Evolutionary conservation across 495 filamentous ascomycete species (phyloP).

Genomic region (Lepidopterella palustris): DNA sequence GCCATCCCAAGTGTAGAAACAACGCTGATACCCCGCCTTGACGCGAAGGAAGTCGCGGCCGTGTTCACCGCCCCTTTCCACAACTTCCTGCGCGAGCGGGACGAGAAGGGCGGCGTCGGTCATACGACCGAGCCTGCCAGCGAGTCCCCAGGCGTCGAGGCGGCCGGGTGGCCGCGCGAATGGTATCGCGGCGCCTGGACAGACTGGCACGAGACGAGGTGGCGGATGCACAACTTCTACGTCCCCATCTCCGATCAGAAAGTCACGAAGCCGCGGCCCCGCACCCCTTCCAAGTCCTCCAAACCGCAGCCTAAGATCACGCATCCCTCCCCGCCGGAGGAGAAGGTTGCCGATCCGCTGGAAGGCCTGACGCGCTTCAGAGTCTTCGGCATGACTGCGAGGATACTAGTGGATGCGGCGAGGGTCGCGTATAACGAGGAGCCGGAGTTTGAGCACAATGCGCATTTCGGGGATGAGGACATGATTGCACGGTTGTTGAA

Average conservation of each 20-base stretch:
- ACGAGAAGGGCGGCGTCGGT: slow-evolving; percentile 5
- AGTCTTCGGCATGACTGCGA: slow-evolving; percentile 88
- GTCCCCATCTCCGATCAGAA: slow-evolving; percentile 55
- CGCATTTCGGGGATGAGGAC: slow-evolving; percentile 71
- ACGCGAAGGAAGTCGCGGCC: slow-evolving; percentile 82
- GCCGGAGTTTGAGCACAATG: slow-evolving; percentile 79
- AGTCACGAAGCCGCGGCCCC: background rate
- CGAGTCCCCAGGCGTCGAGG: slow-evolving; percentile 10
- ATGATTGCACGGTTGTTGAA: slow-evolving; percentile 58
- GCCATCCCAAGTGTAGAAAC: slow-evolving; percentile 53
- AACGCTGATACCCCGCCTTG: slow-evolving; percentile 66
- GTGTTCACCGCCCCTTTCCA: slow-evolving; percentile 80
- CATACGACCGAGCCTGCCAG: slow-evolving; percentile 2
- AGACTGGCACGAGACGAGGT: slow-evolving; percentile 53
- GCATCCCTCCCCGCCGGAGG: background rate
- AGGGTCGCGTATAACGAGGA: slow-evolving; percentile 71
- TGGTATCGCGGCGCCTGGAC: slow-evolving; percentile 61
- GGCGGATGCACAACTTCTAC: slow-evolving; percentile 85
- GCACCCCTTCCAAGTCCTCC: no score
- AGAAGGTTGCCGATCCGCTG: slow-evolving; percentile 39
- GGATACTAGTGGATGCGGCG: slow-evolving; percentile 80
- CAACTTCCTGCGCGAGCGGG: slow-evolving; percentile 48
- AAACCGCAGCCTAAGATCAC: slow-evolving; percentile 8
- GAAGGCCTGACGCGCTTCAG: slow-evolving; percentile 53
- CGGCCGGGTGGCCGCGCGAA: slow-evolving; percentile 41